Conservation (phyloP, 83 land plant species). For the Picea abies region DNA sequence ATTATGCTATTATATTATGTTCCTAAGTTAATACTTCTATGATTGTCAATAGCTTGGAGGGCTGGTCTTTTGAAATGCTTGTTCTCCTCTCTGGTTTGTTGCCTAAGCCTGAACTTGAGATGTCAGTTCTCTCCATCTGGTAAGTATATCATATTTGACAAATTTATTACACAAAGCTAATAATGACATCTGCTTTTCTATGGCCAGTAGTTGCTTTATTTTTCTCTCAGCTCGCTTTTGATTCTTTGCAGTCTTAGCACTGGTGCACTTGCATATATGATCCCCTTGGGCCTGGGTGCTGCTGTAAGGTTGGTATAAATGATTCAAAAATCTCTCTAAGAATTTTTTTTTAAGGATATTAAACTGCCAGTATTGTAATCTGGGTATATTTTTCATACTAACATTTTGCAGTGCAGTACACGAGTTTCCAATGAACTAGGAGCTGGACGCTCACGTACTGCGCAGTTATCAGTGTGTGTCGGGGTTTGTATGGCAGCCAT, state of each 20-base stretch:
- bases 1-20: background rate
- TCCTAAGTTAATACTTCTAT: background rate
- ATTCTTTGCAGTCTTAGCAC: constrained; percentile 52
- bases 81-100: constrained; percentile 78
- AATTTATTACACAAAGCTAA: background rate
- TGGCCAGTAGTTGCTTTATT: background rate
- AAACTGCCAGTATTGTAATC: background rate
- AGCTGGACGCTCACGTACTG: constrained; percentile 28
- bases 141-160: constrained; percentile 13
- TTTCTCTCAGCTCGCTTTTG: background rate
- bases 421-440: constrained; percentile 45
- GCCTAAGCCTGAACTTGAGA: constrained; percentile 83
- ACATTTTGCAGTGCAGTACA: constrained; percentile 15
- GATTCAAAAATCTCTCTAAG: background rate
- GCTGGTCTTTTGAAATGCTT: constrained; percentile 80
- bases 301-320: constrained; percentile 53
- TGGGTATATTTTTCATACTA: background rate
- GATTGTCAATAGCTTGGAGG: constrained; percentile 62
- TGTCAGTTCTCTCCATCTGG: constrained; percentile 76
- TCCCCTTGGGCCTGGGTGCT: too few relatives aligned
- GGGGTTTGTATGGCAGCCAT: constrained; percentile 19
- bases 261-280: constrained; percentile 43
- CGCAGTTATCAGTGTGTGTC: constrained; percentile 25
- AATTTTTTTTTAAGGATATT: background rate
- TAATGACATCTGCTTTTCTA: background rate